Percentiles rank a stretch among this genome's conserved stretches.
phyloP scores from a whole-genome alignment of 208 protist genomes.

The Acanthamoeba sp. region DNA sequence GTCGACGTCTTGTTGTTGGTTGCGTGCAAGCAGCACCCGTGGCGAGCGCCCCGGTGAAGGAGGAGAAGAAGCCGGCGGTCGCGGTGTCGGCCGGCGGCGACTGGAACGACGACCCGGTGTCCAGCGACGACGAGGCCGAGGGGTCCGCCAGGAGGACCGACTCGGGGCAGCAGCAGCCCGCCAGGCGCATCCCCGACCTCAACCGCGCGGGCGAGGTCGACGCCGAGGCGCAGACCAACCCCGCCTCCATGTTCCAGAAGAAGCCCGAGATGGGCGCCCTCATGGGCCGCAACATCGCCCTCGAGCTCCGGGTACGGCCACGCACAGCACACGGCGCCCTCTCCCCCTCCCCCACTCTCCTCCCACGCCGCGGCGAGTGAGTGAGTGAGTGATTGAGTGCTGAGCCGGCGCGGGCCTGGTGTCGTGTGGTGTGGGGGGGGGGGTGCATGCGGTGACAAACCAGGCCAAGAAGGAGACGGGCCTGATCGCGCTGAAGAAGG shows the following conservation, averaged over 20 bases:
- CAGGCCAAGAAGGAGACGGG: constrained; percentile 35
- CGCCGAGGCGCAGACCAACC: constrained; percentile 20
- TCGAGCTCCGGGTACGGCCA: constrained; percentile 12
- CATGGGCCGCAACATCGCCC: constrained; percentile 25
- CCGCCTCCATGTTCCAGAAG: constrained; percentile 35
- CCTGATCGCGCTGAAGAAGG: constrained; percentile 25
- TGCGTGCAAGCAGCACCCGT: background rate
- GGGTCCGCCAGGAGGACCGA: background rate
- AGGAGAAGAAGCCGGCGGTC: background rate
- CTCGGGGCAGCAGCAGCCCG: background rate
- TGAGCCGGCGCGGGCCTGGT: background rate
- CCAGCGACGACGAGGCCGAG: background rate
- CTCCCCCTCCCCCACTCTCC: background rate
- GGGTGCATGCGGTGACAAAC: background rate
- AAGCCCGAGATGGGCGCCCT: constrained; percentile 21
- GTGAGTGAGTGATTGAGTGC: background rate
- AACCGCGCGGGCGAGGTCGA: background rate
- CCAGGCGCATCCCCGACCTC: background rate
- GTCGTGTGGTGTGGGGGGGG: background rate
- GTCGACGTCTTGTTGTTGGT: too few species aligned
- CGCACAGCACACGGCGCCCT: background rate
- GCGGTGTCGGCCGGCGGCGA: background rate
- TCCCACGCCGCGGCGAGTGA: background rate
- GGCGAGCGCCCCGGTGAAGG: too few species aligned
- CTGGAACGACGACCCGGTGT: constrained; percentile 42